Conservation (phyloP, 345 rosid genomes). For the Atalantia buxifolia region DNA sequence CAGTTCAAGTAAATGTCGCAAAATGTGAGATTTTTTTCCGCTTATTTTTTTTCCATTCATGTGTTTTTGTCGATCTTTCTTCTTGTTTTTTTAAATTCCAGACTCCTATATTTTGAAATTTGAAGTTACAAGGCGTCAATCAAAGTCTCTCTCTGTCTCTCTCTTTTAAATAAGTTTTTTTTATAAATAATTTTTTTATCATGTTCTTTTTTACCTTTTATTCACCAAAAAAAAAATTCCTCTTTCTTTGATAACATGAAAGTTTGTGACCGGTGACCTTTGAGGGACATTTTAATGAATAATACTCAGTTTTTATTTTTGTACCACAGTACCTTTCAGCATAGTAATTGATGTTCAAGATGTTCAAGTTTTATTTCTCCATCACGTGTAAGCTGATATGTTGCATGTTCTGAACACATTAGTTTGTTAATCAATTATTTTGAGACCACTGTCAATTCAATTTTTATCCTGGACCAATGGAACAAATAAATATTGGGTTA, state of each 20-base stretch:
- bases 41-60: neutral
- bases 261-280: slow-evolving; percentile 12
- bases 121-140: neutral
- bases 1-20: neutral
- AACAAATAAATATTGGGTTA: neutral
- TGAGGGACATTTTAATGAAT: slow-evolving; percentile 21
- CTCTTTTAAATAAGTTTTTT: neutral
- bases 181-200: neutral
- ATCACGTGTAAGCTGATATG: neutral
- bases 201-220: neutral
- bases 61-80: neutral
- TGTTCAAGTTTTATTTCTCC: slow-evolving; percentile 7
- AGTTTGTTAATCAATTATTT: neutral
- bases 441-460: neutral
- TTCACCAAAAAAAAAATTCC: neutral
- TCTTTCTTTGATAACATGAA: slow-evolving; percentile 14
- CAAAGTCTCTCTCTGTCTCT: neutral
- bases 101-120: neutral
- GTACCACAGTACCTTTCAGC: slow-evolving; percentile 17
- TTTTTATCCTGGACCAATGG: neutral
- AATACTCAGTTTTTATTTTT: slow-evolving; percentile 20
- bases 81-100: neutral
- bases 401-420: neutral
- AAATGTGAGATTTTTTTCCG: neutral
- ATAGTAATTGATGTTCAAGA: slow-evolving; percentile 22